These are phyloP conservation scores for Xylaria bambusicola DNA, from an alignment of 495 filamentous ascomycete genomes.

Conservation along the genomic window DNA sequence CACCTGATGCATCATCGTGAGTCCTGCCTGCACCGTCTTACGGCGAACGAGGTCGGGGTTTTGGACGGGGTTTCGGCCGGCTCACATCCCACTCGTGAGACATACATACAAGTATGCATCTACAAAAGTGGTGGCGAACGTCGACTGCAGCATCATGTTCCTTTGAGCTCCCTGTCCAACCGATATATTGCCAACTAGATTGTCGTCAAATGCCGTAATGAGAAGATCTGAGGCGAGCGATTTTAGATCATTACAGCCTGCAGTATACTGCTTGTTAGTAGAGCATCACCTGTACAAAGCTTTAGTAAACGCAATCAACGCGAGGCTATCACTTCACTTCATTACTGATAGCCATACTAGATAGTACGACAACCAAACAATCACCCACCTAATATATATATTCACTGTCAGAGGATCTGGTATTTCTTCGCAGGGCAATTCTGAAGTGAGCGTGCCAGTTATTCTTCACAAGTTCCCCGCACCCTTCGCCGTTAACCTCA, in stretches of 20 bases:
- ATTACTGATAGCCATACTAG: too few species aligned
- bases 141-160: background rate
- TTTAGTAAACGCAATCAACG: constrained; percentile 3
- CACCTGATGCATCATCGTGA: constrained; percentile 17
- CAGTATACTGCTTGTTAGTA: background rate
- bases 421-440: constrained; percentile 12
- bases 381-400: too few species aligned
- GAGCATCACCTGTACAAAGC: background rate
- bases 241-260: background rate
- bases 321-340: constrained; percentile 7
- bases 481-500: background rate
- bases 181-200: background rate
- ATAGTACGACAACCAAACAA: too few species aligned
- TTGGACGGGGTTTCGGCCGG: background rate
- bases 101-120: background rate
- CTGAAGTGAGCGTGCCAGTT: constrained; percentile 2
- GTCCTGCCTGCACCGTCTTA: constrained; percentile 12
- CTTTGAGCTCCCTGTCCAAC: background rate
- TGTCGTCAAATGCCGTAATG: background rate
- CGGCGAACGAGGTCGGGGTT: background rate
- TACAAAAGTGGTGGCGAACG: background rate
- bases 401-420: too few species aligned
- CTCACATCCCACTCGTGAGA: constrained; percentile 13
- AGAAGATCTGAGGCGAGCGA: background rate
- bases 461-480: constrained; percentile 2